These are phyloP conservation scores for Chlorociboria aeruginascens DNA, from an alignment of 495 filamentous ascomycete species.

Conservation along the genomic window DNA sequence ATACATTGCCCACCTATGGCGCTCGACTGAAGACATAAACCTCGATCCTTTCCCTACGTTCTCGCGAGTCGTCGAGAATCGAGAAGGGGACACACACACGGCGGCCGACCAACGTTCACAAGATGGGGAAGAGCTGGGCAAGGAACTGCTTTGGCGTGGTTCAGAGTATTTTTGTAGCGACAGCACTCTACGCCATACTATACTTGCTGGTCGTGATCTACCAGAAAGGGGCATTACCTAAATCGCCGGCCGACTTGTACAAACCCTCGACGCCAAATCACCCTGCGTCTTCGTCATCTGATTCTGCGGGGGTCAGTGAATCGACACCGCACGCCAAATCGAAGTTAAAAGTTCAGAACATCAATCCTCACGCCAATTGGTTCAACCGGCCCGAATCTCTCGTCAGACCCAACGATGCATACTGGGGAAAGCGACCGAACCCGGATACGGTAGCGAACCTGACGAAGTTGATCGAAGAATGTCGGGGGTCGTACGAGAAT, in stretches of 20 bases:
- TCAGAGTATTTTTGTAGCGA: constrained; percentile 26
- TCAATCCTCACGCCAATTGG: constrained; percentile 34
- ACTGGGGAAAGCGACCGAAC: constrained; percentile 34
- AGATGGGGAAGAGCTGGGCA: constrained; percentile 20
- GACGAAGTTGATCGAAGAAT: constrained; percentile 35
- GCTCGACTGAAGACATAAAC: no score
- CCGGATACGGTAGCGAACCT: constrained; percentile 40
- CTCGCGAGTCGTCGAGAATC: background rate
- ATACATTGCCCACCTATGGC: no score
- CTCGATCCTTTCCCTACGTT: no score
- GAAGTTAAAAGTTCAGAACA: constrained; percentile 16
- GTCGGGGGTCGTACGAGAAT: constrained; percentile 33
- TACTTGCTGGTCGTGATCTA: constrained; percentile 22
- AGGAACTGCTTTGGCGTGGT: constrained; percentile 23
- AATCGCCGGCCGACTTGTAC: constrained; percentile 11
- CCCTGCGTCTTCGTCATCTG: constrained; percentile 14
- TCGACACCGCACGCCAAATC: constrained; percentile 5
- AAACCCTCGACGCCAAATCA: constrained; percentile 17
- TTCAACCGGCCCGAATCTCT: constrained; percentile 34
- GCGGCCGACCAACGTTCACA: background rate
- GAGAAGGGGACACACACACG: background rate
- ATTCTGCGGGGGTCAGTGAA: constrained; percentile 4
- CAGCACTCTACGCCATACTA: constrained; percentile 21
- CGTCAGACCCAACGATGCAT: constrained; percentile 37
- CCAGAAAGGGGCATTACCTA: constrained; percentile 22